Evolutionary conservation across 1,284 basidiomycete genomes (phyloP), one percentile per base, ranked within the genome.

Genomic region (Crepidotus sp.): DNA sequence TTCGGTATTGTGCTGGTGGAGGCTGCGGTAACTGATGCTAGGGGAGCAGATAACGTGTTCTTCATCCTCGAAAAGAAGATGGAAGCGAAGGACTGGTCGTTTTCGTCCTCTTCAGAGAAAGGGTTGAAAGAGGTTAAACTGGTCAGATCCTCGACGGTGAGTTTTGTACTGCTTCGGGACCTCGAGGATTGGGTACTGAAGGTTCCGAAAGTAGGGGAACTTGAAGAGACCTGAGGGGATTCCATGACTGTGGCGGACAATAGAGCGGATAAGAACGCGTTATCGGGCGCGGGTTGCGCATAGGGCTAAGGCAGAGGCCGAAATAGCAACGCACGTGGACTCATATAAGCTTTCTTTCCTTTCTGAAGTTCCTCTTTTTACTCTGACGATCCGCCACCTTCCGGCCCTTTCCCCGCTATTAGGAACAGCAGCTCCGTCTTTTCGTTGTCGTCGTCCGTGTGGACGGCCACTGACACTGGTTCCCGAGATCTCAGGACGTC

Each of bases 61-160:
- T 83, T 87, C 68, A 89, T 73, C 53, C 77, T 76, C 27, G 80
- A 84, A 43, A 89, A 73, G 14, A 89, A 65, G 15, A 83, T 84
- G 2, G 82, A 77, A 48, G 88, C 81, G 45, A 88, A 68, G 6
- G 84, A 83, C 55, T 84, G 80, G 54, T 88, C 86, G 57, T 83
- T 75, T 61, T 88, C 86, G 58, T 89, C 86, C 60, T 89, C 86
- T 57, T 88, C 84, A 10, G 81, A 78, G 67, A 89, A 89, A 10
- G 86, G 85, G 59, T 89, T 89, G 68, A 82, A 86, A 37, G 83
- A 84, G 21, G 85, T 88, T 46, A 88, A 62, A 57, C 77, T 78
- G 34, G 73, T 72, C 34, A 80, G 69, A 65, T 84, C 83, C 59
- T 86, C 84, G n/a, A 11, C n/a, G 19, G 61, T 64, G 19, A 77